Evolutionary conservation across 352 stramenopile genomes (phyloP).

Genomic region (Pythium insidiosum): DNA sequence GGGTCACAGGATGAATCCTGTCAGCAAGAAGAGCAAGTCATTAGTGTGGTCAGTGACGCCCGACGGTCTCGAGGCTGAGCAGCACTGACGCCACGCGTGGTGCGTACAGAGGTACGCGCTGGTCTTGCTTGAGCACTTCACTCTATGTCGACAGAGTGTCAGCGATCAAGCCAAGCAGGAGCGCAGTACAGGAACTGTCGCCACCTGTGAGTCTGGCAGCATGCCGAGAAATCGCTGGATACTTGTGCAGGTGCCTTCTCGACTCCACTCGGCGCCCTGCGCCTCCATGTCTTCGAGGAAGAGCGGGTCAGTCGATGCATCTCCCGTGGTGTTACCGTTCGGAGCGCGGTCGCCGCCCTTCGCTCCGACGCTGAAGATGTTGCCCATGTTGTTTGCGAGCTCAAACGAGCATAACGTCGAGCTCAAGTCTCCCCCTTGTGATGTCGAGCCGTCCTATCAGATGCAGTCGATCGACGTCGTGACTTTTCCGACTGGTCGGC

Average conservation of each 20-base stretch:
- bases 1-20: constrained; percentile 2
- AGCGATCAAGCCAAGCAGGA: neutral
- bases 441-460: too few species aligned
- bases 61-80: neutral
- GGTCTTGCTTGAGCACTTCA: constrained; percentile 20
- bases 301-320: constrained; percentile 7
- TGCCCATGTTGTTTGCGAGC: constrained; percentile 17
- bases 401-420: too few species aligned
- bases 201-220: constrained; percentile 43
- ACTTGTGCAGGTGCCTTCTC: constrained; percentile 35
- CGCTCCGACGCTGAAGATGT: constrained; percentile 8
- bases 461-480: too few species aligned
- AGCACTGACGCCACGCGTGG: constrained; percentile 10
- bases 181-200: neutral
- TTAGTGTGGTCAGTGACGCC: neutral
- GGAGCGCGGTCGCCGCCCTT: neutral
- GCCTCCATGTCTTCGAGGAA: constrained; percentile 49
- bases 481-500: too few species aligned
- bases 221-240: constrained; percentile 52
- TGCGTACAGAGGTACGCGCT: constrained; percentile 11
- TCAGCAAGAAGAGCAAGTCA: neutral
- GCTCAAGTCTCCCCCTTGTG: too few species aligned
- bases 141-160: constrained; percentile 1
- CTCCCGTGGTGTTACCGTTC: neutral
- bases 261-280: constrained; percentile 34